Base-by-base conservation (phyloP, 176 grass and related monocot genomes). In the Avena insularis region DNA sequence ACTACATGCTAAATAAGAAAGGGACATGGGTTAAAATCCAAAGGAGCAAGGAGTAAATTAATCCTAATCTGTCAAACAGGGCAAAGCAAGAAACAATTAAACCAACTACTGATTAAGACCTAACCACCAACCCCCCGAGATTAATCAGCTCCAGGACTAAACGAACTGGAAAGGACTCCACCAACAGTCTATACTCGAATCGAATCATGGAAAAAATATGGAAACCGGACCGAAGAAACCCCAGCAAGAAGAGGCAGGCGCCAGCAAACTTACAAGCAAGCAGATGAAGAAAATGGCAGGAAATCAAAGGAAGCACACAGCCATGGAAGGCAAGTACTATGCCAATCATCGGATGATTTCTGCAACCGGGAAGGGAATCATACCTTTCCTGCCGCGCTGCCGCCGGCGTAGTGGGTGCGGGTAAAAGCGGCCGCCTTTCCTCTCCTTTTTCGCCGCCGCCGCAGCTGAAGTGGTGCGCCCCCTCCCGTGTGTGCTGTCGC, bases 351-450 rank as follows among this genome's bases (percentile, higher is more conserved):
- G 13, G 11, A 75, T 48, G 75, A n/a, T 82, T 77, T 79, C 4
- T 48, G 38, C 20, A 55, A 23, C 20, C n/a, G 29, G 19, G 50
- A 31, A 83, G 11, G 1, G 78, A 86, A 81, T 75, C 47, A 25
- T 33, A 86, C 83, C 88, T 90, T 81, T 77, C 83, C 63, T 72
- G 19, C 51, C 53, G 62, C 51, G n/a, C 23, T 75, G 70, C 59
- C 12, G 78, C 25, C 88, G 50, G 58, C 45, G 38, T 6, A 21
- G 45, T 62, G 46, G 54, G 73, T 61, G 63, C 50, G 57, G 70
- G 33, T 40, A 75, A 63, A 85, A 85, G 90, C 68, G 58, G 70
- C 61, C 77, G 78, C 82, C 69, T 85, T 85, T 62, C 20, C 49
- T 49, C 38, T 56, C 69, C 38, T 79, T 84, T 88, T 20, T 38